Evolutionary conservation across 2,329 filamentous ascomycete species (phyloP).

Genomic region (Neocucurbitaria cava): DNA sequence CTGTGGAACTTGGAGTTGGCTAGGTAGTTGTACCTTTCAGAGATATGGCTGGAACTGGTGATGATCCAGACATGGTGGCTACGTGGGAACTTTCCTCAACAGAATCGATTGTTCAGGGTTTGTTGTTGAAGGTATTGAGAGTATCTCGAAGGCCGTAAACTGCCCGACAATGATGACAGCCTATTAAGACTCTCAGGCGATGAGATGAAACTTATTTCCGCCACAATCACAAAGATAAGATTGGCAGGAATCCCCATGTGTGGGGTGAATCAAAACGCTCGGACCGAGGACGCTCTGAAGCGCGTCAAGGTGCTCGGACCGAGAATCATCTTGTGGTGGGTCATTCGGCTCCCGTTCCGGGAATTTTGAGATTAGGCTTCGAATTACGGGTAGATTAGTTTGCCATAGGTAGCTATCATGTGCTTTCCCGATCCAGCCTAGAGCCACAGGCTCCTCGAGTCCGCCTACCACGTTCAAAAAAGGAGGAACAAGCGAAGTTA

Average conservation of each 20-base stretch:
- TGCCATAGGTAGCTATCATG: neutral
- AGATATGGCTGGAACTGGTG: neutral
- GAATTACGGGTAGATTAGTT: neutral
- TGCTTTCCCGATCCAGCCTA: neutral
- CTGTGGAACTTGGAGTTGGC: neutral
- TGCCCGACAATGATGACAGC: neutral
- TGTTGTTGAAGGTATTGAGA: neutral
- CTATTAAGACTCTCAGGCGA: neutral
- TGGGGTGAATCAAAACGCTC: neutral
- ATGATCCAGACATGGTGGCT: neutral
- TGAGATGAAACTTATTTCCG: neutral
- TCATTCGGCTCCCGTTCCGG: neutral
- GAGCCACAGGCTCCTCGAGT: neutral
- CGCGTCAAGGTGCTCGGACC: neutral
- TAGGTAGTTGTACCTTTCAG: neutral
- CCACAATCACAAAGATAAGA: neutral
- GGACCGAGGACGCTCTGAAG: neutral
- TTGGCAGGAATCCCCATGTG: neutral
- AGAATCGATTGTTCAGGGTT: neutral
- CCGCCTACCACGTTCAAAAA: neutral
- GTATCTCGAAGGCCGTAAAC: neutral
- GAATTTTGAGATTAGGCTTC: neutral
- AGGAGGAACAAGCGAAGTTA: neutral
- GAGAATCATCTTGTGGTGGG: neutral
- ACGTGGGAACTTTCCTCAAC: neutral